phyloP scores from a whole-genome alignment of 2,329 filamentous ascomycete species.

The Didymella pinodella region DNA sequence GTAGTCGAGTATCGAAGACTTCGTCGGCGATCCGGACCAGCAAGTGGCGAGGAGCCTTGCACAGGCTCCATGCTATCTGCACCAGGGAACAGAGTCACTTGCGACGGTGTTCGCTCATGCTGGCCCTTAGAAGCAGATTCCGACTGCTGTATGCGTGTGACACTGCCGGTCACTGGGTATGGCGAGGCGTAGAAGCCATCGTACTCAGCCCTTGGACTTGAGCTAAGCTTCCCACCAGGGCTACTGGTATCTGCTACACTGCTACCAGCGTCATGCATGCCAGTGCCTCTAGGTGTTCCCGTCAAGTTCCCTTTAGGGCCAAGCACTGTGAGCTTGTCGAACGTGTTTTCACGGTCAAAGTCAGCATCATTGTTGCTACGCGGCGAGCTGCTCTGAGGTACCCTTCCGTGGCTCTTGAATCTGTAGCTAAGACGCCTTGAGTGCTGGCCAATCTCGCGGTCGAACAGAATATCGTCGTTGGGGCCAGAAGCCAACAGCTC shows the following conservation, averaged over 20 bases:
- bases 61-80: slow-evolving; percentile 24
- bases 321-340: slow-evolving; percentile 45
- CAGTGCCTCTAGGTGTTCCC: slow-evolving; percentile 47
- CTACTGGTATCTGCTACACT: slow-evolving; percentile 51
- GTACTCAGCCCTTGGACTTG: slow-evolving; percentile 26
- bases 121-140: slow-evolving; percentile 4
- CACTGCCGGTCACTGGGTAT: slow-evolving; percentile 31
- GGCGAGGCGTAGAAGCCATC: slow-evolving; percentile 36
- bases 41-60: slow-evolving; percentile 23
- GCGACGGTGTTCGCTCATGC: slow-evolving; percentile 34
- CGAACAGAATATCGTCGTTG: slow-evolving; percentile 47
- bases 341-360: slow-evolving; percentile 43
- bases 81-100: slow-evolving; percentile 32
- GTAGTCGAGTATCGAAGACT: slow-evolving; percentile 30
- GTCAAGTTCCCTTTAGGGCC: slow-evolving; percentile 50
- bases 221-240: slow-evolving; percentile 35
- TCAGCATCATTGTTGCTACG: slow-evolving; percentile 7
- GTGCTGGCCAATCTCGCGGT: slow-evolving; percentile 22
- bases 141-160: slow-evolving; percentile 31
- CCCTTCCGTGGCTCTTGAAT: slow-evolving; percentile 6
- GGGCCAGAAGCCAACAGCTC: slow-evolving; percentile 48
- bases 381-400: slow-evolving; percentile 10
- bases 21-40: slow-evolving; percentile 19
- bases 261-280: slow-evolving; percentile 50
- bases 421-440: slow-evolving; percentile 6